Base-by-base conservation (phyloP, 768 basidiomycete species). In the Pleurotus pulmonarius region DNA sequence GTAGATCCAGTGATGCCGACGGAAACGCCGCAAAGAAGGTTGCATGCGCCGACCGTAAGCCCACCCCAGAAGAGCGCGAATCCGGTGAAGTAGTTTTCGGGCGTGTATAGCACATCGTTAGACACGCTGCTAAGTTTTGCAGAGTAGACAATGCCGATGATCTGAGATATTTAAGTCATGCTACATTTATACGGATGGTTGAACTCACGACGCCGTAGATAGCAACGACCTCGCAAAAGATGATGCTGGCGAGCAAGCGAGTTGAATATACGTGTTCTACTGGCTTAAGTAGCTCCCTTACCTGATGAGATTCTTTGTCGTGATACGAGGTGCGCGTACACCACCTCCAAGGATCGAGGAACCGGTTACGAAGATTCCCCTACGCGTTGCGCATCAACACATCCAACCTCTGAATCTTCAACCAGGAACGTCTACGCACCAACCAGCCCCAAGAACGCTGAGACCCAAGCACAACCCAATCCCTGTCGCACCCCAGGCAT, bases 191-290 rank as follows among this genome's bases (percentile, higher is more conserved):
- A 44, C 9, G 13, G 2, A n/a, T 39, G 20, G 46, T 45, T 3
- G 38, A 52, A 79, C 89, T 58, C 72, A 94, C 92, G 52, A 93
- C 92, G 56, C 91, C 97, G 74, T 98, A 98, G 67, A 99, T 98
- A 57, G 96, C 97, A 25, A 99, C 95, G 66, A 98, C 97, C 76
- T 98, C 96, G 71, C 96, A 98, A 80, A 98, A 98, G 66, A 99
- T 98, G 76, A 98, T 94, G 63, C 96, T 98, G 65, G 49, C 44
- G 5, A 3, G 43, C 9, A 6, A 24, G 16, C 25, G 22, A 37
- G 3, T 9, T 45, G n/a, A 20, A n/a, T 44, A 12, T n/a, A 12
- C 18, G 25, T 46, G 18, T 38, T 34, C 29, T 34, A 11, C 11
- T n/a, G 2, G 52, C 44, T n/a, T 18, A 41, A 5, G 20, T 20